phyloP scores from a whole-genome alignment of 1,284 basidiomycete species.

The Inonotus hispidus region DNA sequence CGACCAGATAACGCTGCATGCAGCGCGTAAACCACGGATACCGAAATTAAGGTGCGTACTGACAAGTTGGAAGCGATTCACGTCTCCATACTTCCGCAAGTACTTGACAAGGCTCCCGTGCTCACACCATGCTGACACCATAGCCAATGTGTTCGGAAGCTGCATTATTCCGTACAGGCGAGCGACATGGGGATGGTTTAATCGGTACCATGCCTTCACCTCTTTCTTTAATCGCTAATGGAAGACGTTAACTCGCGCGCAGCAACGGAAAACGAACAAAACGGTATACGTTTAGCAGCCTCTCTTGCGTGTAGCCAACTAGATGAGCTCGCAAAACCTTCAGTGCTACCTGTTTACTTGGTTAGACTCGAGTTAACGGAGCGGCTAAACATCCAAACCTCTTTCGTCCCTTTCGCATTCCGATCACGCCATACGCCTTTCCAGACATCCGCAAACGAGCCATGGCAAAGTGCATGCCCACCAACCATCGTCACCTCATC shows the following conservation, averaged over 20 bases:
- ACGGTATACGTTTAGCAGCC: conserved; percentile 39
- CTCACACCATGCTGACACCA: conserved; percentile 57
- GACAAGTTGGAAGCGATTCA: conserved; percentile 41
- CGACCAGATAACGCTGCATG: not conserved
- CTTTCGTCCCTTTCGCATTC: conserved; percentile 30
- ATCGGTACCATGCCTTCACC: conserved; percentile 46
- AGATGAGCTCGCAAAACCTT: conserved; percentile 52
- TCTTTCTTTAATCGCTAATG: conserved; percentile 46
- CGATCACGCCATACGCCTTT: conserved; percentile 47
- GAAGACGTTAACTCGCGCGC: not conserved
- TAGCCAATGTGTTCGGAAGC: conserved; percentile 42
- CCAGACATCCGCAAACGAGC: conserved; percentile 56
- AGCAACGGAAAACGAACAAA: not conserved
- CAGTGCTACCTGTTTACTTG: conserved; percentile 40
- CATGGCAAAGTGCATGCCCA: conserved; percentile 39
- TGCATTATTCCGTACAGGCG: conserved; percentile 47
- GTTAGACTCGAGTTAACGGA: not conserved
- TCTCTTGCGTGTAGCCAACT: conserved; percentile 44
- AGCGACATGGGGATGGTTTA: conserved; percentile 47
- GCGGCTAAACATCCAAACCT: conserved; percentile 24
- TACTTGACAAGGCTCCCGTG: conserved; percentile 50
- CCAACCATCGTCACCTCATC: conserved; percentile 41
- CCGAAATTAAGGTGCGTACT: conserved; percentile 18
- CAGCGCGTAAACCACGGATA: not conserved
- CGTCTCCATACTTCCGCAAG: conserved; percentile 34